Base-by-base conservation (phyloP, 768 basidiomycete genomes). In the Filobasidium floriforme region DNA sequence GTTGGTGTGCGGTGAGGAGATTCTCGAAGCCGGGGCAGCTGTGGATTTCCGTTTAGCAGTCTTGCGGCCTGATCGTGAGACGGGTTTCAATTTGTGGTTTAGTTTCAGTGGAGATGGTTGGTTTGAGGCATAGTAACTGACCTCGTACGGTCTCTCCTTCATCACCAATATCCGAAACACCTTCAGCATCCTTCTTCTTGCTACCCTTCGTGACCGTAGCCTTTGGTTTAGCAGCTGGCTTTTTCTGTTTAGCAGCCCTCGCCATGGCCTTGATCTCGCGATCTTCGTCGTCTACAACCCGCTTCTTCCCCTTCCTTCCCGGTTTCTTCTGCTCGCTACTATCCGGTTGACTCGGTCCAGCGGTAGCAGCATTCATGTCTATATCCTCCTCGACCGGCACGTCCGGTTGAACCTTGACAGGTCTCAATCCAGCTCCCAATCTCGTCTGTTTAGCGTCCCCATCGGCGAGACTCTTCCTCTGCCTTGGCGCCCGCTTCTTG, bases 221-320 rank as follows among this genome's bases (percentile, higher is more conserved):
- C 40, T 59, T 64, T 19, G 37, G 37, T n/a, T 24, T 24, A 24
- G 29, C 15, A 2, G 29, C 37, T 32, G 54, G 44, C 49, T 57
- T n/a, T 10, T 49, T 61, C 57, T 59, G 59, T 60, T 65, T 51
- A 37, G 43, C 46, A 7, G 29, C 40, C n/a, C 24, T 40, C 41
- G 32, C 68, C 68, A 69, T 66, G 55, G n/a, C 65, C 19, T 49
- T 59, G n/a, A 51, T 41, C 61, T 69, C 68, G 14, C 49, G 63
- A 28, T 69, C 61, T 61, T 70, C 69, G 19, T 60, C 66, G 41
- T 65, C 65, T 5, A 49, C 40, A 37, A 37, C 14, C 18, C 46
- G 46, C 57, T 49, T 64, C 52, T 46, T 62, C 29, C 12, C 44
- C 22, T 49, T 44, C 54, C 24, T 57, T 32, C 46, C 24, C 18